Base-by-base conservation (phyloP, 768 basidiomycete species). In the Pleurotus eryngii region DNA sequence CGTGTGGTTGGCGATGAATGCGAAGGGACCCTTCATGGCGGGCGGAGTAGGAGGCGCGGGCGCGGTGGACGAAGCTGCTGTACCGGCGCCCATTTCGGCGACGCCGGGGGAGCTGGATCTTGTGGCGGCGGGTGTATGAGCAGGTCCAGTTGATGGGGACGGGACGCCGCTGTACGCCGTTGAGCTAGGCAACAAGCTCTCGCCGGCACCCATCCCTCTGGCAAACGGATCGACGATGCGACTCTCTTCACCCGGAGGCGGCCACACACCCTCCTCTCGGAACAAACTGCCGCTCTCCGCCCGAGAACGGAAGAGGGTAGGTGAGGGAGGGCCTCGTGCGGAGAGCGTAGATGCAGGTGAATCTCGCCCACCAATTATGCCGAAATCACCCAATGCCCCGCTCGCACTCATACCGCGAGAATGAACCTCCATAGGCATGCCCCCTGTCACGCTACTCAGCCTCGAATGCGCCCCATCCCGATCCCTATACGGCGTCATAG, bases 211-310 rank as follows among this genome's bases (percentile, higher is more conserved):
- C 39, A 54, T 63, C 4, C 38, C 49, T 40, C 57, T 51, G 14
- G 48, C 60, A 20, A 77, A 72, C 0, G 77, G 78, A 59, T 80
- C 78, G 5, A 76, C 72, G 38, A 77, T 70, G 7, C 63, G 57
- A 18, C 53, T 65, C 20, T 55, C 63, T 22, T 68, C 70, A 1
- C 57, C 69, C 1, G 80, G 80, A 0, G 76, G 76, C 1, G 73
- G 72, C 74, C 76, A 79, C 0, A 79, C 72, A 12, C 62, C 66
- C 38, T 80, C 76, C 50, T 81, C 81, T 15, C 72, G 69, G 64
- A 81, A 81, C 37, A 78, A 70, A 0, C 79, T 80, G 1, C 78
- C 79, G 2, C 73, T 65, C 38, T 80, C 78, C 2, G 79, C 71
- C 5, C 76, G 68, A 2, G 76, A 66, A 27, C 73, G 73, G 45